Conservation (phyloP, 805 yeast species). For the Pichia paraexigua region DNA sequence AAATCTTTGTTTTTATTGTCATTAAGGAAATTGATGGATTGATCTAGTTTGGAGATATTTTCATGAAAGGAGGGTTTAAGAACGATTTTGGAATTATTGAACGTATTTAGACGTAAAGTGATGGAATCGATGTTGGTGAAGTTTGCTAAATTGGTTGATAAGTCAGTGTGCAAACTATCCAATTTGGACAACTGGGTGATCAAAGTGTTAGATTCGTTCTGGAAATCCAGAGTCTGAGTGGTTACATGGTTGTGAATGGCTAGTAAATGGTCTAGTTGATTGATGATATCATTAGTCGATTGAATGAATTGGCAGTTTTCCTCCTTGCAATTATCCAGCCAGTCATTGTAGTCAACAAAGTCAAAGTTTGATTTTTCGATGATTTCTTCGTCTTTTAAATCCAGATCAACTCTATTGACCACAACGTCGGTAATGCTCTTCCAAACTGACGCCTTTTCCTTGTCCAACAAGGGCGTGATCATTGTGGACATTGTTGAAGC, state of each 20-base stretch:
- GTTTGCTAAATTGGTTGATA: slow-evolving; percentile 43
- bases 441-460: slow-evolving; percentile 25
- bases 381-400: not conserved
- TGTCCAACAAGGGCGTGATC: not conserved
- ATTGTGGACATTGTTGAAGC: not conserved
- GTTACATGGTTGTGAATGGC: slow-evolving; percentile 48
- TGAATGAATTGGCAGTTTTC: not conserved
- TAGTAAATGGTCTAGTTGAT: slow-evolving; percentile 26
- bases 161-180: slow-evolving; percentile 33
- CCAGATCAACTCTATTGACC: slow-evolving; percentile 21
- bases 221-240: slow-evolving; percentile 56
- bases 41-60: slow-evolving; percentile 48
- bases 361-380: not conserved
- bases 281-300: slow-evolving; percentile 35
- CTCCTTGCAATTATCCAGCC: not conserved
- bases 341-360: not conserved
- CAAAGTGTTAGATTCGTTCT: slow-evolving; percentile 44
- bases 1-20: slow-evolving; percentile 42
- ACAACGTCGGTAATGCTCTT: not conserved
- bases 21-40: slow-evolving; percentile 53
- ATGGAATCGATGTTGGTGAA: slow-evolving; percentile 69
- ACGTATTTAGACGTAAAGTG: slow-evolving; percentile 58
- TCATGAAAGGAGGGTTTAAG: slow-evolving; percentile 46
- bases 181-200: slow-evolving; percentile 39
- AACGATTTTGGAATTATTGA: slow-evolving; percentile 59